Evolutionary conservation across 495 filamentous ascomycete genomes (phyloP).

Genomic region (Lepraria neglecta): DNA sequence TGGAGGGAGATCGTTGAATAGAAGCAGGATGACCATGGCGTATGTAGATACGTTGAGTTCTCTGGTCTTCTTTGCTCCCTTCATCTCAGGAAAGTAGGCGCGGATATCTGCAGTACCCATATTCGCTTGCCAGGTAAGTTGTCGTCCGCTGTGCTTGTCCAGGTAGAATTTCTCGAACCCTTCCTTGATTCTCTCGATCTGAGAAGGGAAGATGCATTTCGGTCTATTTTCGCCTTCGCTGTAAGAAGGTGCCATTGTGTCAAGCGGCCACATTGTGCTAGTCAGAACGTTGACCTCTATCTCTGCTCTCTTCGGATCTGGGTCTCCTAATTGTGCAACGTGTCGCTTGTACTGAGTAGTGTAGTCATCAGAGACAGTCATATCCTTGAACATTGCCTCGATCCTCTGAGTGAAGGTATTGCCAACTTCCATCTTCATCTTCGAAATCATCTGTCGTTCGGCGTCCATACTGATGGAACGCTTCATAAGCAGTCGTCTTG

Average conservation of each 20-base stretch:
- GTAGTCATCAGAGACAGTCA: conserved; percentile 84
- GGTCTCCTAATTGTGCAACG: conserved; percentile 55
- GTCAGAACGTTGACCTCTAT: conserved; percentile 81
- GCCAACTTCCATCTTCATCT: conserved; percentile 93
- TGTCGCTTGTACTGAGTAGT: conserved; percentile 66
- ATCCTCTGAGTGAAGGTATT: conserved; percentile 89
- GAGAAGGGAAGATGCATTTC: conserved; percentile 61
- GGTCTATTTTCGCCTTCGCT: conserved; percentile 47
- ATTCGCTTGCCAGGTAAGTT: conserved; percentile 75
- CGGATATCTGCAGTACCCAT: conserved; percentile 85
- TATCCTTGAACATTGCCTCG: conserved; percentile 98
- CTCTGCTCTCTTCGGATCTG: conserved; percentile 63
- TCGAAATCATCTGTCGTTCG: conserved; percentile 90
- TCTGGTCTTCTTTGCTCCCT: conserved; percentile 63
- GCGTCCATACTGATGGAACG: conserved; percentile 82
- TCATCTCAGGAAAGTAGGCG: conserved; percentile 67
- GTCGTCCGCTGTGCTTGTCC: conserved; percentile 75
- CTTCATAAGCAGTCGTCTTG: conserved; percentile 73
- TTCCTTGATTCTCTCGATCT: conserved; percentile 69
- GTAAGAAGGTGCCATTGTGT: conserved; percentile 60
- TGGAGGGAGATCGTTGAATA: conserved; percentile 75
- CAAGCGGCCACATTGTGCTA: conserved; percentile 88
- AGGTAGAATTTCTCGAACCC: conserved; percentile 90
- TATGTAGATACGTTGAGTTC: conserved; percentile 92
- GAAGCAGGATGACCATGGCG: conserved; percentile 78